A percentile compares a stretch with the other conserved stretches of the same genome.
phyloP scores from a whole-genome alignment of 2,329 filamentous ascomycete species.

The Penicillium sp. region DNA sequence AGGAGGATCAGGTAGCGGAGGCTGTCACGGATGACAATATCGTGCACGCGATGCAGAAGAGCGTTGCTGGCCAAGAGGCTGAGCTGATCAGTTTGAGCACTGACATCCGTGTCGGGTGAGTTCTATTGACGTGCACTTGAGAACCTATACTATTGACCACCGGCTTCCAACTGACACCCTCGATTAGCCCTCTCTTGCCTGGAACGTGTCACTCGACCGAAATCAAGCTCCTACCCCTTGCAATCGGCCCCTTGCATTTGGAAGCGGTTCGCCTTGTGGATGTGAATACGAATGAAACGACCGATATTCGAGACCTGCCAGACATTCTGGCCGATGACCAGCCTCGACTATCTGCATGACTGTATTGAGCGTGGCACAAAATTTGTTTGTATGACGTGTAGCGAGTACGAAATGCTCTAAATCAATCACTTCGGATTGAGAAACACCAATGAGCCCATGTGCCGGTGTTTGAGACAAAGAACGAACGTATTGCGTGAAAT shows the following conservation, averaged over 20 bases:
- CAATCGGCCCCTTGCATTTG: conserved; percentile 55
- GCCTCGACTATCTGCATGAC: conserved; percentile 16
- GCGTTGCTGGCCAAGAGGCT: conserved; percentile 52
- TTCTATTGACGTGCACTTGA: conserved; percentile 10
- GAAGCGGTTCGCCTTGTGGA: conserved; percentile 60
- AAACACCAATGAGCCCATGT: neutral
- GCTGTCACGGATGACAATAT: conserved; percentile 62
- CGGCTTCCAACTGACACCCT: conserved; percentile 4
- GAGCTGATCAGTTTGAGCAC: conserved; percentile 61
- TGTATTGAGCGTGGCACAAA: neutral
- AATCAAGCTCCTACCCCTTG: conserved; percentile 58
- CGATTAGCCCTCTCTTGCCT: conserved; percentile 54
- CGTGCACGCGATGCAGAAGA: conserved; percentile 59
- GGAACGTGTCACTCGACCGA: conserved; percentile 61
- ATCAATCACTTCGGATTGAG: neutral
- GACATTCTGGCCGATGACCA: conserved; percentile 53
- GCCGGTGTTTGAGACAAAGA: neutral
- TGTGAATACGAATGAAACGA: conserved; percentile 58
- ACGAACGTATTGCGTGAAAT: neutral
- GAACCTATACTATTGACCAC: neutral
- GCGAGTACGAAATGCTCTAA: neutral
- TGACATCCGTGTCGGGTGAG: conserved; percentile 62
- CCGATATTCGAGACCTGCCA: conserved; percentile 61
- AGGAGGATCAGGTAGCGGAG: conserved; percentile 49
- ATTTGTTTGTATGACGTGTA: neutral